phyloP scores from a whole-genome alignment of 2,329 filamentous ascomycete genomes.

The Catunica adiposa region DNA sequence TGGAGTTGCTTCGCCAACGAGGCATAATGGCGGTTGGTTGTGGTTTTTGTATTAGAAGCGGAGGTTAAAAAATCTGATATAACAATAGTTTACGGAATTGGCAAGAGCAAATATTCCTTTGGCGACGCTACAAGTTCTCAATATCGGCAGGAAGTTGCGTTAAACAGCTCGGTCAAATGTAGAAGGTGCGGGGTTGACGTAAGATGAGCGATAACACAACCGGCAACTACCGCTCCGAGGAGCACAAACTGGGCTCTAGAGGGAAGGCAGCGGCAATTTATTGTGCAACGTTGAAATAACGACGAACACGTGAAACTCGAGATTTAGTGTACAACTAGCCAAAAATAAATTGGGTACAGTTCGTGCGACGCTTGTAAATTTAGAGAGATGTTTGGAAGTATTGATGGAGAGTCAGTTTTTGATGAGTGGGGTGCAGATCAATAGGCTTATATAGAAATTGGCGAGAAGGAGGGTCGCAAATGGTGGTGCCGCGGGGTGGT shows the following conservation, averaged over 20 bases:
- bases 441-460: not conserved
- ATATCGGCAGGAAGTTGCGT: not conserved
- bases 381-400: not conserved
- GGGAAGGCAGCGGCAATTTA: no score
- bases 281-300: no score
- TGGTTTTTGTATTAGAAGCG: not conserved
- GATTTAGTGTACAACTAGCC: no score
- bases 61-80: no score
- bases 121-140: not conserved
- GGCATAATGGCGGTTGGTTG: constrained; percentile 18
- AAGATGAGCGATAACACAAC: no score
- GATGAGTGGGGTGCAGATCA: not conserved
- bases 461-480: not conserved
- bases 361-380: no score
- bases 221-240: no score
- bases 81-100: constrained; percentile 9
- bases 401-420: no score
- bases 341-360: no score
- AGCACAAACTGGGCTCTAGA: no score
- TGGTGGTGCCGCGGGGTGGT: not conserved
- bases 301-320: no score
- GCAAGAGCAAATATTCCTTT: not conserved
- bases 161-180: not conserved
- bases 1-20: constrained; percentile 19
- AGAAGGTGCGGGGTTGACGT: not conserved